Evolutionary conservation across 2,329 filamentous ascomycete species (phyloP).

Genomic region (Fusarium sp.): DNA sequence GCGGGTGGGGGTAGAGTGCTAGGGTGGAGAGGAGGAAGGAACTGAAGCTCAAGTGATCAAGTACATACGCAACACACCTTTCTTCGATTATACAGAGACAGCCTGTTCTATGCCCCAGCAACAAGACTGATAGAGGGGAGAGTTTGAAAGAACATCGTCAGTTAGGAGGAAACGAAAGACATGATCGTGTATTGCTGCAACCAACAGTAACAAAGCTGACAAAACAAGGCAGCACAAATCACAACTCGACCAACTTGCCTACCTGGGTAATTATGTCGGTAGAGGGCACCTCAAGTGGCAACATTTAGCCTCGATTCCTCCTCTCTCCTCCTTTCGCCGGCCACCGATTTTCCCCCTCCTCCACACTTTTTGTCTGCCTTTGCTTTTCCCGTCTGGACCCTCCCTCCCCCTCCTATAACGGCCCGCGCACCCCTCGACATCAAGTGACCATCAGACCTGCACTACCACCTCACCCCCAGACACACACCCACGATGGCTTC

Average conservation of each 20-base stretch:
- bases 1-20: constrained; percentile 29
- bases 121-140: background rate
- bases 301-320: constrained; percentile 37
- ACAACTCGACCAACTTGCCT: background rate
- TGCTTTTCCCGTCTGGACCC: constrained; percentile 10
- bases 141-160: background rate
- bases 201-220: constrained; percentile 12
- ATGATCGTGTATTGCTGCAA: background rate
- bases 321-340: constrained; percentile 19
- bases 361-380: background rate
- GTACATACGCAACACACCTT: constrained; percentile 9
- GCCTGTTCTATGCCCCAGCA: background rate
- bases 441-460: constrained; percentile 33
- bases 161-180: background rate
- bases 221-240: constrained; percentile 28
- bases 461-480: constrained; percentile 25
- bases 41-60: constrained; percentile 33
- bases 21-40: constrained; percentile 33
- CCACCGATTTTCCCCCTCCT: constrained; percentile 26
- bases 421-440: constrained; percentile 8
- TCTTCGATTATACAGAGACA: background rate
- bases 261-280: background rate
- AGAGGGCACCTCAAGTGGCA: constrained; percentile 17
- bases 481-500: constrained; percentile 13
- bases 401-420: background rate